Evolutionary conservation across 495 filamentous ascomycete species (phyloP), one percentile per base, ranked within the genome.

Genomic region (Penicillium paxilli): DNA sequence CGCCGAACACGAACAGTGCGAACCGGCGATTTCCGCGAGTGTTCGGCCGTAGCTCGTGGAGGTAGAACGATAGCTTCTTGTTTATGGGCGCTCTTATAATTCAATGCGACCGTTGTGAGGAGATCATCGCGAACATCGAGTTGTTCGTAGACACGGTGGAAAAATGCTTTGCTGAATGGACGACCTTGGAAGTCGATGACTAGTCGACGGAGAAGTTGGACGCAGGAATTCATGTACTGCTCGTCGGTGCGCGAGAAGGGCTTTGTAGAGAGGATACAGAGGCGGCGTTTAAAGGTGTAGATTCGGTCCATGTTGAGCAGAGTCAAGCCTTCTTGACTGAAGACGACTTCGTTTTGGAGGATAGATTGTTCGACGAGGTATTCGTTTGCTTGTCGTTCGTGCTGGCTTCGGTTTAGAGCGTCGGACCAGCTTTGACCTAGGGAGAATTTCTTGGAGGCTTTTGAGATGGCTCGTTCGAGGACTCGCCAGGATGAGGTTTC

Each of bases 261-360:
- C 32, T 59, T 67, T 40, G 60, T 70, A 8, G 80, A 75, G 49
- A 87, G 81, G 16, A 80, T 75, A 49, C 82, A 80, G 3, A 89
- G 75, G 4, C 83, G 76, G 26, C 80, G 77, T 60, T 89, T 88
- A 73, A 91, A 86, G 38, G 82, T 88, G 69, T 89, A 90, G 59
- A 90, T 74, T 51, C 85, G 80, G 66, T 91, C 87, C 38, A 90
- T 79, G 14, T 81, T 83, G 1, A 90, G 68, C 25, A 90, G 66
- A 1, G 82, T 87, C 25, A 91, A 70, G 30, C 84, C 85, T 42
- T 87, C 85, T n/a, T 84, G 82, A 23, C 82, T 80, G 74, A 87
- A 90, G 49, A 90, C 70, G 25, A 86, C 72, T 45, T 88, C 83
- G 59, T 89, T 86, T 61, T 90, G 87, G 38, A 76, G 61, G 22